Evolutionary conservation across 1,284 basidiomycete species (phyloP), one percentile per base, ranked within the genome.

Genomic region (Microbotryum violaceum): DNA sequence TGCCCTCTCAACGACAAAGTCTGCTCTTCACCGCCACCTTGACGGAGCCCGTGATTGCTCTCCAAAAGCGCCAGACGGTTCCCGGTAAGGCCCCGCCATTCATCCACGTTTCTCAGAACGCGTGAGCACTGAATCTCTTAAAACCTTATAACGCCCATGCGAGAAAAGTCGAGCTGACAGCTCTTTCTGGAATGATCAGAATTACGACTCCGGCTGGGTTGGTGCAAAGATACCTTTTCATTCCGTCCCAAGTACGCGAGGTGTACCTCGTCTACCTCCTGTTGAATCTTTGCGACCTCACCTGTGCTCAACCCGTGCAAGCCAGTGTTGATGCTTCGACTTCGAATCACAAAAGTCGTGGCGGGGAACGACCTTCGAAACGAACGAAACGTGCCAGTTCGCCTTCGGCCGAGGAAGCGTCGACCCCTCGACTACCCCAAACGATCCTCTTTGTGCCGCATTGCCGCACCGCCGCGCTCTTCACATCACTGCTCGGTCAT

Each of bases 11-110:
- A 44, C 81, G 96, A 18, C 96, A 98, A 75, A 98, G 96, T 0
- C 89, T 92, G 66, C 82, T 99, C 31, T 98, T 98, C 76, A 97
- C 96, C 0, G 96, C 96, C 0, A 99, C 96, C 0, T 79, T 96
- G 66, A 93, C 91, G 3, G 82, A 87, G 20, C 84, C 91, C 0
- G 91, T 98, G 58, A 89, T 93, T 70, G 80, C 82, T 9, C 75
- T 97, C 31, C 88, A 86, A 14, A 80, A 83, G 54, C 85, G 86
- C 47, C 77, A 84, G 18, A 89, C 92, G 2, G 81, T 83, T 63
- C 79, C 82, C 0, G 93, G 92, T 9, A 97, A 96, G 76, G 80
- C 85, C 71, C 84, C 82, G 69, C 91, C 92, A 2, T 92, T 94
- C 72, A 81, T 97, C 23, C 87, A 97, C 76, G 82, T 89, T 55